Conservation (phyloP, 208 protist genomes). For the Trypanosoma scelopori region DNA sequence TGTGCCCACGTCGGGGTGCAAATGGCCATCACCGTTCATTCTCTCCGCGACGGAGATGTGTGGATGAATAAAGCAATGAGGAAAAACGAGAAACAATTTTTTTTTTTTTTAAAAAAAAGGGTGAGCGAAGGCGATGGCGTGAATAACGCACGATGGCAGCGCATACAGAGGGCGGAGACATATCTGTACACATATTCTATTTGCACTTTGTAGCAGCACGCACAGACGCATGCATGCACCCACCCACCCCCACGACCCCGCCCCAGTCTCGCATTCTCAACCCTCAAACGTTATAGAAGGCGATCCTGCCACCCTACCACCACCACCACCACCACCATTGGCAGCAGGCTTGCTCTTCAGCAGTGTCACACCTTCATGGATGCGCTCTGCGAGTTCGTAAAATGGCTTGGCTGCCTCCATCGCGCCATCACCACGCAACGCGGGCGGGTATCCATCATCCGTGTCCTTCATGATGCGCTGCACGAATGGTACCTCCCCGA, state of each 20-base stretch:
- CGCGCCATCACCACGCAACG: conserved; percentile 73
- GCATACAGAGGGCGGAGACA: neutral
- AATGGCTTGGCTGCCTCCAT: conserved; percentile 77
- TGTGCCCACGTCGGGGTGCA: neutral
- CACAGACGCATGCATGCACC: neutral
- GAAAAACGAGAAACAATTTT: conserved; percentile 10
- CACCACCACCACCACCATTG: neutral
- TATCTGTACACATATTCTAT: neutral
- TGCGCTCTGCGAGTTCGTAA: conserved; percentile 69
- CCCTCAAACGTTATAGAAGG: no score
- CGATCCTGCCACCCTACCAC: no score
- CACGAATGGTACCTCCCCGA: conserved; percentile 93
- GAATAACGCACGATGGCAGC: neutral
- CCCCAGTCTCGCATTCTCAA: neutral
- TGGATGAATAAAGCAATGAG: neutral
- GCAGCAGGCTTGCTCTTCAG: conserved; percentile 11
- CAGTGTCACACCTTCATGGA: conserved; percentile 33
- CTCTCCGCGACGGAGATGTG: no score
- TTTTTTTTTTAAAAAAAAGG: no score
- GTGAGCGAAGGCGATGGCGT: neutral
- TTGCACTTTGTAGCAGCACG: neutral
- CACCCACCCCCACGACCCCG: no score
- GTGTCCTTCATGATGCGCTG: conserved; percentile 88
- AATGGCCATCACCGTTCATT: neutral
- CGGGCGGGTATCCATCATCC: conserved; percentile 91